A percentile compares a stretch with the other conserved stretches of the same genome.
Evolutionary conservation across 1,284 basidiomycete genomes (phyloP).

Genomic region (Ustilago crameri): DNA sequence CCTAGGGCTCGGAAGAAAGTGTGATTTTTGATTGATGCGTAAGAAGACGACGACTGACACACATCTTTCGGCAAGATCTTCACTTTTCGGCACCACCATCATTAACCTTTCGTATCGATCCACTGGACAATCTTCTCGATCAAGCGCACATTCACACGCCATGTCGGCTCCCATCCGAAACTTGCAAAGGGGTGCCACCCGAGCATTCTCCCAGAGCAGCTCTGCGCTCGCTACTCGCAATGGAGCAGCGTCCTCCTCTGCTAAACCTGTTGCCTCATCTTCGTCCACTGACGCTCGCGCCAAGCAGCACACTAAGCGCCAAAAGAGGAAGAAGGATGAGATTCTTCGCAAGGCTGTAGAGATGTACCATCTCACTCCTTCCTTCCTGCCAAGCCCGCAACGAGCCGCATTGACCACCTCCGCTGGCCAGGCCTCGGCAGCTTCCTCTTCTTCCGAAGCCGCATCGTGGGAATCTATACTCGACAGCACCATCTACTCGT

Average conservation of each 20-base stretch:
- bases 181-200: slow-evolving; percentile 27
- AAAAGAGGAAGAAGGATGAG: slow-evolving; percentile 43
- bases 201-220: slow-evolving; percentile 31
- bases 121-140: background rate
- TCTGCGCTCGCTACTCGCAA: slow-evolving; percentile 11
- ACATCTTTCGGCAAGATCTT: background rate
- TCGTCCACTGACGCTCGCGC: slow-evolving; percentile 13
- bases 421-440: slow-evolving; percentile 5
- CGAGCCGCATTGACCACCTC: slow-evolving; percentile 13
- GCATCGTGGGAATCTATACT: slow-evolving; percentile 32
- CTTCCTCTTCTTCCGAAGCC: slow-evolving; percentile 8
- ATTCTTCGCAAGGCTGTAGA: slow-evolving; percentile 60
- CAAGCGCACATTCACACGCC: slow-evolving; percentile 16
- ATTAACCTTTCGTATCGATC: background rate
- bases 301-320: slow-evolving; percentile 27
- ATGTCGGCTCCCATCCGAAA: slow-evolving; percentile 47
- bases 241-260: slow-evolving; percentile 22
- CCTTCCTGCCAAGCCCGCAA: slow-evolving; percentile 58
- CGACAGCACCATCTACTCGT: slow-evolving; percentile 42
- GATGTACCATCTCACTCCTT: slow-evolving; percentile 63
- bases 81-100: background rate
- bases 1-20: slow-evolving; percentile 3
- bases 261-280: slow-evolving; percentile 30
- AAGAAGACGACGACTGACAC: background rate
- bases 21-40: slow-evolving; percentile 9